phyloP scores from a whole-genome alignment of 805 yeast genomes.

The Cyberlindnera suaveolens region DNA sequence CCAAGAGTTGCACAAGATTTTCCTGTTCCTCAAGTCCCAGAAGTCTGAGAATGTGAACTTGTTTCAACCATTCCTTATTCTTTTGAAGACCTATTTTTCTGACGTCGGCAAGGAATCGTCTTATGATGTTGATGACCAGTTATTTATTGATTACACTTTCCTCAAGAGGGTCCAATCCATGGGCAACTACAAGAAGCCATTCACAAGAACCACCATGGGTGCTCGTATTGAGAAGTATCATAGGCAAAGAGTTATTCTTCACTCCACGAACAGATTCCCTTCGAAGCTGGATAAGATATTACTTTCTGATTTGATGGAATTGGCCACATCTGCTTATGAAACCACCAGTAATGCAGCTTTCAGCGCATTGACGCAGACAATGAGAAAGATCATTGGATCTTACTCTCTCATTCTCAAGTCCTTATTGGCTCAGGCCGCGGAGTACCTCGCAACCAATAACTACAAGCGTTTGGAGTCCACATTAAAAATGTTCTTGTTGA shows the following conservation, averaged over 20 bases:
- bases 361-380: slow-evolving; percentile 54
- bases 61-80: slow-evolving; percentile 54
- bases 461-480: slow-evolving; percentile 58
- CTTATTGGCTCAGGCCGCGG: slow-evolving; percentile 42
- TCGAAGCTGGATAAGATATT: slow-evolving; percentile 57
- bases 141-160: slow-evolving; percentile 48
- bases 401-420: slow-evolving; percentile 47
- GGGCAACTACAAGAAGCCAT: slow-evolving; percentile 58
- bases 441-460: slow-evolving; percentile 44
- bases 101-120: slow-evolving; percentile 74
- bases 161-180: slow-evolving; percentile 56
- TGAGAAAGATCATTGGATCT: slow-evolving; percentile 65
- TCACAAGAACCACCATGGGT: slow-evolving; percentile 73
- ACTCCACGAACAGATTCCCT: slow-evolving; percentile 67
- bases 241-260: slow-evolving; percentile 63
- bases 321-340: slow-evolving; percentile 65
- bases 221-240: slow-evolving; percentile 70
- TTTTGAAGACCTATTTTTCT: slow-evolving; percentile 68
- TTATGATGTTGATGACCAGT: slow-evolving; percentile 47
- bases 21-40: slow-evolving; percentile 37
- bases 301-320: slow-evolving; percentile 55
- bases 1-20: slow-evolving; percentile 52
- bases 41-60: slow-evolving; percentile 60
- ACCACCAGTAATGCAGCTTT: slow-evolving; percentile 70
- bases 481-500: slow-evolving; percentile 48